phyloP scores from a whole-genome alignment of 495 filamentous ascomycete species.

The Neurospora sp. region DNA sequence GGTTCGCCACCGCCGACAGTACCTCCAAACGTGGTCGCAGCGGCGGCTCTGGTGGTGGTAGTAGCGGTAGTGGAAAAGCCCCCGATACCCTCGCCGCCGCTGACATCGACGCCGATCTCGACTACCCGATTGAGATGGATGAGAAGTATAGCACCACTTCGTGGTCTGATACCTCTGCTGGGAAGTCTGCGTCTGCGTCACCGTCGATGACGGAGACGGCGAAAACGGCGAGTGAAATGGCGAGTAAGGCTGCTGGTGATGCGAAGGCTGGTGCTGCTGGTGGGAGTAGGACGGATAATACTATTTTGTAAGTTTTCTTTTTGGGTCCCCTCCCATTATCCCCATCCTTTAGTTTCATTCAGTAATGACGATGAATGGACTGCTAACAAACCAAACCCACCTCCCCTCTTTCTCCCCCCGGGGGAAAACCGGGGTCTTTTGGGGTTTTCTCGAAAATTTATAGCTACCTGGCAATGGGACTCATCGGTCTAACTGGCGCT shows the following conservation, averaged over 20 bases:
- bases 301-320: neutral
- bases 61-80: neutral
- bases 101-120: slow-evolving; percentile 19
- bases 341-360: neutral
- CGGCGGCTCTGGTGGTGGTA: too few species aligned
- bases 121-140: slow-evolving; percentile 17
- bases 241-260: neutral
- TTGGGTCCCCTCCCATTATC: neutral
- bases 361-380: too few species aligned
- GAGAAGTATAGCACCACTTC: slow-evolving; percentile 3
- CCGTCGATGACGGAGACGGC: neutral
- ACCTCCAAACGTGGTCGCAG: too few species aligned
- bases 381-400: neutral
- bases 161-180: neutral
- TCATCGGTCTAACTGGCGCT: neutral
- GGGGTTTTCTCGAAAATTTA: too few species aligned
- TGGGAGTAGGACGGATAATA: neutral
- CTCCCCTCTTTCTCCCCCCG: neutral
- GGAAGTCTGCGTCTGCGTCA: neutral
- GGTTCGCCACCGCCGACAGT: neutral
- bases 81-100: slow-evolving; percentile 2
- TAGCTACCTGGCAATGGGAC: neutral
- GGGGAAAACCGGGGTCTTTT: too few species aligned
- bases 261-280: neutral
- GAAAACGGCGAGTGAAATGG: neutral